A percentile compares a stretch with the other conserved stretches of the same genome.
Evolutionary conservation across 192 early-diverging fungal species (phyloP).

Genomic region (Rhizoclosmatium sp.): DNA sequence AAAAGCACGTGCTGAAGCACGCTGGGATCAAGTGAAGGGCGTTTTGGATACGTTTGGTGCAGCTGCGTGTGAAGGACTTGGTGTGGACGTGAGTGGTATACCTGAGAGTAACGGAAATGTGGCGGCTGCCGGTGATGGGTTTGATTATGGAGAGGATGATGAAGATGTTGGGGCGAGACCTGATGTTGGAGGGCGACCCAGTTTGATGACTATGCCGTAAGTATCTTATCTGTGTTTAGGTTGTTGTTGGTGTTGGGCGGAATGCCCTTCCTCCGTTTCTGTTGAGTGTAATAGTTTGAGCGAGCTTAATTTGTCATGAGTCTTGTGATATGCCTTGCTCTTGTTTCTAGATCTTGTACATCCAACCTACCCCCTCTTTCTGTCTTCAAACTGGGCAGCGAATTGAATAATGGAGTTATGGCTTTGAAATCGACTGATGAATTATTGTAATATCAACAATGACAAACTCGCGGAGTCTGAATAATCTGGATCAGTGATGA

Average conservation of each 20-base stretch:
- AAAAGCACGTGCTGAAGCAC: background rate
- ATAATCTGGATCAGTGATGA: too few species aligned
- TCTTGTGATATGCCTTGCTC: too few species aligned
- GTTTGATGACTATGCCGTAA: background rate
- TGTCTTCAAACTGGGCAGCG: too few species aligned
- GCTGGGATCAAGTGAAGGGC: background rate
- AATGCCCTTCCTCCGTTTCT: too few species aligned
- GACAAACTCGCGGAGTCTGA: too few species aligned
- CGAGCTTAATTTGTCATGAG: too few species aligned
- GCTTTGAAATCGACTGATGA: too few species aligned
- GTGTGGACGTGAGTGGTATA: constrained; percentile 1
- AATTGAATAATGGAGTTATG: too few species aligned
- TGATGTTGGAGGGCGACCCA: background rate
- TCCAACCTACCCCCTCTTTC: too few species aligned
- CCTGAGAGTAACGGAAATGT: background rate
- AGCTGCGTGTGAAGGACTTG: constrained; percentile 12
- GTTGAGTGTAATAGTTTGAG: too few species aligned
- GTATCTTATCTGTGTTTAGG: background rate
- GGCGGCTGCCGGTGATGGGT: constrained; percentile 2
- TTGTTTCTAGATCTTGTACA: too few species aligned
- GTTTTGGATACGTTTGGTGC: constrained; percentile 9
- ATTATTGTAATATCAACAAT: too few species aligned
- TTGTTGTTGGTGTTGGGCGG: background rate
- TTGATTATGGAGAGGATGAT: constrained; percentile 34
- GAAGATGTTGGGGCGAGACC: constrained; percentile 20